phyloP scores from a whole-genome alignment of 169 alveolate genomes.

The Eimeria necatrix region DNA sequence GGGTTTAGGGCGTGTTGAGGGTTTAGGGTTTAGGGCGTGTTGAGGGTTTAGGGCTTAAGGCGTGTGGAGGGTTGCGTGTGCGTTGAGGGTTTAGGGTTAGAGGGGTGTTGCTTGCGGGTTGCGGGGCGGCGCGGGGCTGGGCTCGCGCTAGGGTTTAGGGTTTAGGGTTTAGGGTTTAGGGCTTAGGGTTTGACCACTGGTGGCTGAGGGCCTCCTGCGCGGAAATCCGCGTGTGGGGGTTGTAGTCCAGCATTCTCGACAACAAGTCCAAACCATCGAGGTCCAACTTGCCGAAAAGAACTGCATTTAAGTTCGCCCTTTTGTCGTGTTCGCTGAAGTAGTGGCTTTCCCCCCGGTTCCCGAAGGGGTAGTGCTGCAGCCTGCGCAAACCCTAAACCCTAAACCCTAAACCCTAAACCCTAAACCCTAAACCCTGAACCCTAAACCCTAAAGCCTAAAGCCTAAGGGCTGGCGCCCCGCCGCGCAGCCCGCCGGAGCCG shows the following conservation, averaged over 20 bases:
- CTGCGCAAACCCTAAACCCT: background rate
- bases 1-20: too few relatives aligned
- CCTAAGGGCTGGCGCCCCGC: background rate
- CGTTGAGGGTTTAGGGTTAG: too few relatives aligned
- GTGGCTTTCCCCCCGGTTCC: slow-evolving; percentile 77
- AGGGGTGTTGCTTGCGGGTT: too few relatives aligned
- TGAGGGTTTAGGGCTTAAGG: too few relatives aligned
- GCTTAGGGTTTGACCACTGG: slow-evolving; percentile 89
- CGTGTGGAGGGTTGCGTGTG: too few relatives aligned
- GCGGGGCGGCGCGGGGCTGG: too few relatives aligned
- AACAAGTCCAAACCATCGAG: slow-evolving; percentile 88
- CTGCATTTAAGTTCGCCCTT: slow-evolving; percentile 69
- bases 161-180: too few relatives aligned
- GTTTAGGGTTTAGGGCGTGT: too few relatives aligned
- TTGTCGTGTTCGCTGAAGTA: slow-evolving; percentile 79
- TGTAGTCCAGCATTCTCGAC: slow-evolving; percentile 93
- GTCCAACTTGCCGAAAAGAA: slow-evolving; percentile 76
- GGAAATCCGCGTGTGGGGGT: slow-evolving; percentile 96
- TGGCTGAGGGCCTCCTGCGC: slow-evolving; percentile 97
- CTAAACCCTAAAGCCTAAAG: background rate
- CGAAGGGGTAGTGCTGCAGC: slow-evolving; percentile 79
- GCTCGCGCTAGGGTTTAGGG: too few relatives aligned
- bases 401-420: background rate
- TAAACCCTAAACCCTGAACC: background rate
- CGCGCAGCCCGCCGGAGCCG: background rate